Conservation (phyloP, 305 asterid genomes). For the Euphrasia arctica region DNA sequence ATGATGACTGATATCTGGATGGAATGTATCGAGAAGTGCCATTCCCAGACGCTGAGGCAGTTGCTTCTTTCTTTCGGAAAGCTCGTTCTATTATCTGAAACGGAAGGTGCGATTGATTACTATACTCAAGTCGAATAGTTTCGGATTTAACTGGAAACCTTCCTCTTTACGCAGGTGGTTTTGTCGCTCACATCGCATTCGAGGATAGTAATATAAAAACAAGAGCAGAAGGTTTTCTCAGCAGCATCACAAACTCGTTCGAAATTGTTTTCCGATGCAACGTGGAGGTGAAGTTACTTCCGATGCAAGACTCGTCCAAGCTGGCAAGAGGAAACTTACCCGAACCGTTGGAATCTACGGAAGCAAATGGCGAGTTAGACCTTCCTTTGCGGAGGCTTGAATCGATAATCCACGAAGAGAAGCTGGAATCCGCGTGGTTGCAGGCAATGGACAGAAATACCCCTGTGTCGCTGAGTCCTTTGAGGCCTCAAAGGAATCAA, state of each 20-base stretch:
- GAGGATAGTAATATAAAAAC: constrained; percentile 57
- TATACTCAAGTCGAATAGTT: not conserved
- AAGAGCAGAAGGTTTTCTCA: constrained; percentile 79
- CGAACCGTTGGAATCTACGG: constrained; percentile 22
- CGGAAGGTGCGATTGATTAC: constrained; percentile 43
- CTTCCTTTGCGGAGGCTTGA: constrained; percentile 70
- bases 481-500: constrained; percentile 61
- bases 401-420: constrained; percentile 75
- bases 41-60: constrained; percentile 81
- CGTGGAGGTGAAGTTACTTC: constrained; percentile 68
- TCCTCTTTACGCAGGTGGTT: constrained; percentile 53
- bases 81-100: constrained; percentile 72
- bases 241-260: constrained; percentile 86
- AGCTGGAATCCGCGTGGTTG: constrained; percentile 86
- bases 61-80: constrained; percentile 71
- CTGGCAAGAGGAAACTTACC: constrained; percentile 28
- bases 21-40: constrained; percentile 82
- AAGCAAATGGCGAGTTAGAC: constrained; percentile 30
- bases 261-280: constrained; percentile 68
- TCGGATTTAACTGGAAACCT: too few species aligned
- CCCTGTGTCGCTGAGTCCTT: constrained; percentile 49
- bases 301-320: constrained; percentile 42
- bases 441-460: constrained; percentile 80
- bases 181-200: constrained; percentile 74
- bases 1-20: constrained; percentile 67